These are phyloP conservation scores for Pythium vanterpoolii DNA, from an alignment of 352 stramenopile genomes.

Conservation along the genomic window DNA sequence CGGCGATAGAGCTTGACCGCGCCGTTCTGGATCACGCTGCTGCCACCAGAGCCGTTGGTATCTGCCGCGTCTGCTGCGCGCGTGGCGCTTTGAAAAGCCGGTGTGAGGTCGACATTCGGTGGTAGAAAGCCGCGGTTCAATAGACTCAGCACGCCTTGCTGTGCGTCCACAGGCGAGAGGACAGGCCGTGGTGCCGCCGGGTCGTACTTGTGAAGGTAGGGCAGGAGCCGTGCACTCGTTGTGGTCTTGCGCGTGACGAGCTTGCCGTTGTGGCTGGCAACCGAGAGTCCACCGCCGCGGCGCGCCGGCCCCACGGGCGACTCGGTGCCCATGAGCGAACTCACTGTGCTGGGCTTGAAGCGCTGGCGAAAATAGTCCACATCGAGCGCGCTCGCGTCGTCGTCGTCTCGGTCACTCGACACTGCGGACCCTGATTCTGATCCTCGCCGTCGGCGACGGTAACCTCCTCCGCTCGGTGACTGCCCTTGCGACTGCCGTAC, in stretches of 20 bases:
- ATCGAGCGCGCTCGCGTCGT: conserved; percentile 9
- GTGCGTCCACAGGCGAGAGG: conserved; percentile 55
- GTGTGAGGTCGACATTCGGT: conserved; percentile 53
- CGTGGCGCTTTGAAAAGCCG: conserved; percentile 39
- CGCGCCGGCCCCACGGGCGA: conserved; percentile 1
- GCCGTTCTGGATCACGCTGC: conserved; percentile 52
- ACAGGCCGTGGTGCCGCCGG: conserved; percentile 47
- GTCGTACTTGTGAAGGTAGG: conserved; percentile 69
- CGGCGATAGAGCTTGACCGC: conserved; percentile 57
- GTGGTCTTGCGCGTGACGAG: conserved; percentile 64
- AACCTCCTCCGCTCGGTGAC: not conserved
- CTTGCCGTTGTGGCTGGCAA: conserved; percentile 10
- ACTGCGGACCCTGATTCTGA: no score
- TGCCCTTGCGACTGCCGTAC: conserved; percentile 1
- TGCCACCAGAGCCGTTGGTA: conserved; percentile 5
- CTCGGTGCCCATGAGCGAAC: not conserved
- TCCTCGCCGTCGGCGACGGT: not conserved
- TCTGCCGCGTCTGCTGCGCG: not conserved
- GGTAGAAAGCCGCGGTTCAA: conserved; percentile 72
- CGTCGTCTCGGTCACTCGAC: not conserved
- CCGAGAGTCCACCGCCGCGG: conserved; percentile 15
- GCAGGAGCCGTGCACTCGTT: conserved; percentile 49
- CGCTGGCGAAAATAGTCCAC: conserved; percentile 22
- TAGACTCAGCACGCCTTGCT: conserved; percentile 60
- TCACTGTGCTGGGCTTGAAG: conserved; percentile 11